Conservation (phyloP, 2,329 filamentous ascomycete genomes). For the Chaetoscypha palmicola region DNA sequence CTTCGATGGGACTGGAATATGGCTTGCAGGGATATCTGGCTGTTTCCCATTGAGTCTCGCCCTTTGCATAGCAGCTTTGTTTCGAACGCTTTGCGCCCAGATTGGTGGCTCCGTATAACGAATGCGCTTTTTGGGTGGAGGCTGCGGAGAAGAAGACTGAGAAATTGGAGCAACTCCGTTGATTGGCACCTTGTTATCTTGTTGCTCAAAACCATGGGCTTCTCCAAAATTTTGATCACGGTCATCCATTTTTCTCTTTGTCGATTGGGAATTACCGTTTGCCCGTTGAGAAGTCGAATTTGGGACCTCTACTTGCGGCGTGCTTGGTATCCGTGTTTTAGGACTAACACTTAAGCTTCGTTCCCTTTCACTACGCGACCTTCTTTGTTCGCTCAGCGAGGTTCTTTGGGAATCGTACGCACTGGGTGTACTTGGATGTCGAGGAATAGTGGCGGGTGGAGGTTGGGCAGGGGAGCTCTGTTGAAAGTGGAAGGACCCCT, state of each 20-base stretch:
- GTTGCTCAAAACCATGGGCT: conserved; percentile 12
- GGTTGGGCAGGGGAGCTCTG: conserved; percentile 33
- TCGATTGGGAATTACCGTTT: conserved; percentile 16
- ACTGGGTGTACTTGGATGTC: conserved; percentile 37
- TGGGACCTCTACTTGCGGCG: conserved; percentile 16
- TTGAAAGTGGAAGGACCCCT: conserved; percentile 22
- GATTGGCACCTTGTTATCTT: conserved; percentile 13
- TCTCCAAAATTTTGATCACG: conserved; percentile 20
- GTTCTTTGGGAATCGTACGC: conserved; percentile 43
- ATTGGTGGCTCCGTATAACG: conserved; percentile 47
- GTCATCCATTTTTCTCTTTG: conserved; percentile 29
- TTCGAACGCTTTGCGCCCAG: conserved; percentile 32
- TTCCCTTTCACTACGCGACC: conserved; percentile 57
- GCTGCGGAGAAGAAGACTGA: conserved; percentile 26
- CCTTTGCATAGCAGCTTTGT: conserved; percentile 13
- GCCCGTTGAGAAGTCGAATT: conserved; percentile 19
- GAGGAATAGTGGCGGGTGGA: conserved; percentile 33
- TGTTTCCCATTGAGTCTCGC: conserved; percentile 28
- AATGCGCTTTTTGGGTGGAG: conserved; percentile 41
- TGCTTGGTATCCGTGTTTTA: conserved; percentile 53
- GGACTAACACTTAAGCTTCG: conserved; percentile 70
- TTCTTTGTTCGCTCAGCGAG: conserved; percentile 34
- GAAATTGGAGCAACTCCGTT: conserved; percentile 23
- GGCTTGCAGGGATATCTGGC: conserved; percentile 9
- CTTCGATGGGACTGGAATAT: conserved; percentile 15